Percentiles rank a stretch among this genome's conserved stretches.
Conservation (phyloP, 106 monocot genomes). For the Dioscorea dumetorum region DNA sequence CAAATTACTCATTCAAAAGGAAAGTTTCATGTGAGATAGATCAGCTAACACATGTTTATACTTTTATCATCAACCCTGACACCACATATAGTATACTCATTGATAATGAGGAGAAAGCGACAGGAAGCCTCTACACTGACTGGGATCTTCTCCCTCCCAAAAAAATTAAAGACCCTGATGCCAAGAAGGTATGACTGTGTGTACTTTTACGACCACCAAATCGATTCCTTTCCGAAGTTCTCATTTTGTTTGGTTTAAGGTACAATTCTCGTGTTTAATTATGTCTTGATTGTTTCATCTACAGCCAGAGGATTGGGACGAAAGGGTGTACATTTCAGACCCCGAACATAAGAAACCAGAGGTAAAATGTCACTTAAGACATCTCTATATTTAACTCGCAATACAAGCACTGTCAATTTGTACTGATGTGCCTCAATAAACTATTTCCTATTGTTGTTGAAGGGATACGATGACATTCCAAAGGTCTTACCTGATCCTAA, state of each 20-base stretch:
- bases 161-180: slow-evolving; percentile 61
- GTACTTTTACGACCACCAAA: too few species aligned
- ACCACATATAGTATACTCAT: slow-evolving; percentile 51
- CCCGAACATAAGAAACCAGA: slow-evolving; percentile 75
- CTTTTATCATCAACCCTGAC: slow-evolving; percentile 42
- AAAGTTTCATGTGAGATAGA: slow-evolving; percentile 41
- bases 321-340: slow-evolving; percentile 52
- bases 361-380: slow-evolving; percentile 6
- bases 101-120: slow-evolving; percentile 44
- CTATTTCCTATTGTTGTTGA: too few species aligned
- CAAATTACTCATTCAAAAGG: slow-evolving; percentile 49
- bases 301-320: slow-evolving; percentile 77
- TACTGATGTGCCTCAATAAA: too few species aligned
- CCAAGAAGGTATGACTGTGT: slow-evolving; percentile 33
- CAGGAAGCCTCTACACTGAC: slow-evolving; percentile 42
- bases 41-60: slow-evolving; percentile 57
- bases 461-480: too few species aligned
- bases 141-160: slow-evolving; percentile 61
- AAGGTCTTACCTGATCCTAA: too few species aligned
- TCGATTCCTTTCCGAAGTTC: too few species aligned
- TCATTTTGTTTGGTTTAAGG: too few species aligned
- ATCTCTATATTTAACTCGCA: too few species aligned
- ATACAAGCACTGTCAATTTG: too few species aligned
- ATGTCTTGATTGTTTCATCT: neutral
- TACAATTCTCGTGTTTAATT: too few species aligned